phyloP scores from a whole-genome alignment of 768 basidiomycete genomes.

The Suillus hirtellus region DNA sequence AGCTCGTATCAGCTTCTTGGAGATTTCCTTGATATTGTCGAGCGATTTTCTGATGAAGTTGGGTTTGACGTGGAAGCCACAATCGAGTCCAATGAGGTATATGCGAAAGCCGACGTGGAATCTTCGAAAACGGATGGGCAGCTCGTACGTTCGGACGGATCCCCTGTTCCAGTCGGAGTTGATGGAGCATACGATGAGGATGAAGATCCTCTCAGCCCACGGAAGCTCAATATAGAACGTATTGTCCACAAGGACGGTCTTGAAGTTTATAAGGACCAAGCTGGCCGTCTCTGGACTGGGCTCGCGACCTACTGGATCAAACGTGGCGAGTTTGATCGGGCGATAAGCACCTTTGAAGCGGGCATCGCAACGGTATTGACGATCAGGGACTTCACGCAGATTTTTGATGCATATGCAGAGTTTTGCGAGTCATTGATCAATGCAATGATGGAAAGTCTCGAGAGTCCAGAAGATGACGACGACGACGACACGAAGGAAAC shows the following conservation, averaged over 20 bases:
- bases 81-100: slow-evolving; percentile 50
- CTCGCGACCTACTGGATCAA: slow-evolving; percentile 99
- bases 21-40: slow-evolving; percentile 91
- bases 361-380: slow-evolving; percentile 86
- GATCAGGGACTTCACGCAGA: slow-evolving; percentile 95
- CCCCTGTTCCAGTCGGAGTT: slow-evolving; percentile 51
- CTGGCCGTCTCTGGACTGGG: slow-evolving; percentile 94
- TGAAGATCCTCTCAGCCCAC: slow-evolving; percentile 71
- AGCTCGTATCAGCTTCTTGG: slow-evolving; percentile 92
- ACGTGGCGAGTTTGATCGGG: slow-evolving; percentile 90
- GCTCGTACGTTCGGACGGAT: slow-evolving; percentile 72
- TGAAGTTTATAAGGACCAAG: slow-evolving; percentile 91
- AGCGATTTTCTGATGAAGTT: slow-evolving; percentile 88
- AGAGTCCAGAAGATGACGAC: slow-evolving; percentile 73
- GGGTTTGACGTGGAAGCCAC: slow-evolving; percentile 85
- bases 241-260: slow-evolving; percentile 88
- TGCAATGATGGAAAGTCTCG: slow-evolving; percentile 84
- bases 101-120: slow-evolving; percentile 50
- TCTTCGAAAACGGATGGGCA: slow-evolving; percentile 39
- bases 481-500: slow-evolving; percentile 76
- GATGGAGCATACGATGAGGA: slow-evolving; percentile 76
- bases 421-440: slow-evolving; percentile 89
- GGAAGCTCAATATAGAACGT: slow-evolving; percentile 81
- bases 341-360: slow-evolving; percentile 83
- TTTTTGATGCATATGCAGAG: slow-evolving; percentile 95